Percentiles rank a stretch among this genome's conserved stretches.
Conservation (phyloP, 192 early-diverging fungal genomes). For the Entomortierella chlamydospora region DNA sequence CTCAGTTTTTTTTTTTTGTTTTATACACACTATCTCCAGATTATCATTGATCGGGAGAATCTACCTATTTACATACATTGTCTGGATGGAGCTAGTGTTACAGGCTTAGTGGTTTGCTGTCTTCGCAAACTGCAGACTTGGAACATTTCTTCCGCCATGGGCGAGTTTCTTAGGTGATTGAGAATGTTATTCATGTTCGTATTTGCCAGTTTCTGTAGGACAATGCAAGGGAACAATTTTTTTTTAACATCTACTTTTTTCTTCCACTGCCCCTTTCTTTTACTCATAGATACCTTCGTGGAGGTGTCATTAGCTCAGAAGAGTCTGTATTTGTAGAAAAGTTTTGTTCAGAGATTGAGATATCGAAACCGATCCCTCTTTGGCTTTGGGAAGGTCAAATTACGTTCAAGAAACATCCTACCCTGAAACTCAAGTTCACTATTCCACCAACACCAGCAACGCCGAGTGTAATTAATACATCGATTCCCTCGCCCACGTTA, state of each 20-base stretch:
- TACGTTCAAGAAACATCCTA: conserved; percentile 75
- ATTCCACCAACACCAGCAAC: conserved; percentile 48
- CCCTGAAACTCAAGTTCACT: conserved; percentile 68
- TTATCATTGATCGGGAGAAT: conserved; percentile 79
- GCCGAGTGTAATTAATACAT: conserved; percentile 30
- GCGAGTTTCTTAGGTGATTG: conserved; percentile 75
- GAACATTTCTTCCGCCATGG: conserved; percentile 76
- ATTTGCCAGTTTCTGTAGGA: too few relatives aligned
- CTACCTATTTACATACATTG: conserved; percentile 92
- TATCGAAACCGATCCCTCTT: conserved; percentile 64
- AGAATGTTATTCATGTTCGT: background rate
- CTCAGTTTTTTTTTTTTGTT: background rate
- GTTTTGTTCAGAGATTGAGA: conserved; percentile 75
- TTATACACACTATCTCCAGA: too few relatives aligned
- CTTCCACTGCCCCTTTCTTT: background rate
- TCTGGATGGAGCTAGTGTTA: conserved; percentile 89
- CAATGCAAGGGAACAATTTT: too few relatives aligned
- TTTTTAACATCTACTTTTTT: background rate
- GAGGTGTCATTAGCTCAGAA: conserved; percentile 71
- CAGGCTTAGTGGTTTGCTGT: conserved; percentile 85
- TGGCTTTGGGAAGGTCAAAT: conserved; percentile 80
- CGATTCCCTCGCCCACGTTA: conserved; percentile 28
- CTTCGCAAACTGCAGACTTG: conserved; percentile 93
- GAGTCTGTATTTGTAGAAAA: conserved; percentile 84
- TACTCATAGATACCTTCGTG: conserved; percentile 58